Evolutionary conservation across 2,329 filamentous ascomycete genomes (phyloP).

Genomic region (Exophiala lecanii-corni): DNA sequence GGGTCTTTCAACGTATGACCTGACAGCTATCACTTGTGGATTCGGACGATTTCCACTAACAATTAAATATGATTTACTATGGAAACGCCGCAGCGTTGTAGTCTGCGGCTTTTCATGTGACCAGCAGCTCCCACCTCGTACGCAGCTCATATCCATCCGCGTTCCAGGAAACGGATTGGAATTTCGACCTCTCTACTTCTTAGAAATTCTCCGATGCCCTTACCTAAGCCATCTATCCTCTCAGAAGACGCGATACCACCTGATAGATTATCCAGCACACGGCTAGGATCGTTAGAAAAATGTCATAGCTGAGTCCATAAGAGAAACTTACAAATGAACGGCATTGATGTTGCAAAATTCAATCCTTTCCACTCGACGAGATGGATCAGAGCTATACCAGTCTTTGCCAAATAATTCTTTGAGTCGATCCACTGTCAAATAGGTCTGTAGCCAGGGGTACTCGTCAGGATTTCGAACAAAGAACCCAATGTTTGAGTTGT

Average conservation of each 20-base stretch:
- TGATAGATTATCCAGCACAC: constrained; percentile 11
- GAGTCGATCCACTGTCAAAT: constrained; percentile 37
- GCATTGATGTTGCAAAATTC: constrained; percentile 13
- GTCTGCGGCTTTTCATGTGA: no score
- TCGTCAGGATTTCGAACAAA: constrained; percentile 27
- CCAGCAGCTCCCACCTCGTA: no score
- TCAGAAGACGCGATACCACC: constrained; percentile 10
- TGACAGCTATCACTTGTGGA: no score
- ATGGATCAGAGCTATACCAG: constrained; percentile 22
- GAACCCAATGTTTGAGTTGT: constrained; percentile 39
- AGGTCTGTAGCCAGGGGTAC: constrained; percentile 35
- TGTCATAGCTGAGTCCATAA: background rate
- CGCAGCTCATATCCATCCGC: constrained; percentile 5
- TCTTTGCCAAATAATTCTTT: constrained; percentile 40
- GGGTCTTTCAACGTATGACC: no score
- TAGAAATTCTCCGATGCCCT: constrained; percentile 14
- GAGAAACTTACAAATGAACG: constrained; percentile 14
- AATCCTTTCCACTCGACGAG: constrained; percentile 5
- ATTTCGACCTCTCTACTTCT: constrained; percentile 11
- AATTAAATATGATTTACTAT: no score
- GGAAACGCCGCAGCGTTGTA: no score
- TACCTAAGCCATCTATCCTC: constrained; percentile 14
- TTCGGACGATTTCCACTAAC: no score
- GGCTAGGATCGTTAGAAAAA: constrained; percentile 1
- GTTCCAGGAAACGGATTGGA: constrained; percentile 9